These are phyloP conservation scores for Penicillium sp. DNA, from an alignment of 2,329 filamentous ascomycete species.

Conservation along the genomic window DNA sequence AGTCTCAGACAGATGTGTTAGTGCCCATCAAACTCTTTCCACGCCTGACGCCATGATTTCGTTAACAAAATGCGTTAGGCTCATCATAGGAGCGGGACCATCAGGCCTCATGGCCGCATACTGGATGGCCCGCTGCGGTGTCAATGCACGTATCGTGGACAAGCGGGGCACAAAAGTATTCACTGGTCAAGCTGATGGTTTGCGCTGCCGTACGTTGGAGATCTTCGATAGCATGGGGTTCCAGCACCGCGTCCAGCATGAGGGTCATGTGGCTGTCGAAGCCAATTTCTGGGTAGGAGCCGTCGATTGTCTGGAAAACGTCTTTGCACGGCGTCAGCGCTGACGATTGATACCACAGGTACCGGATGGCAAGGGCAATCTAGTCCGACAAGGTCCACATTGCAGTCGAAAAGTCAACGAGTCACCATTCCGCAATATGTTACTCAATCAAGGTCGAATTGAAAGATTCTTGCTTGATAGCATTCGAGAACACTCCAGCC, in stretches of 20 bases:
- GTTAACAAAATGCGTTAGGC: constrained; percentile 2
- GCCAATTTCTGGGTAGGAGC: constrained; percentile 45
- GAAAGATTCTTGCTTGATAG: constrained; percentile 62
- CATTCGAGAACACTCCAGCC: constrained; percentile 50
- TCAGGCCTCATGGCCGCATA: constrained; percentile 46
- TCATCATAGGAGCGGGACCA: constrained; percentile 48
- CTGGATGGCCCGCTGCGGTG: constrained; percentile 46
- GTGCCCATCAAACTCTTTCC: no score
- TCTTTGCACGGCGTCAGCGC: not conserved
- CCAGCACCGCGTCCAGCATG: constrained; percentile 57
- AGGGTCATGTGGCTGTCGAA: constrained; percentile 64
- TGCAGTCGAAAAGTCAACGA: constrained; percentile 53
- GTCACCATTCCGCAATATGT: constrained; percentile 57
- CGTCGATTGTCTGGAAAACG: no score
- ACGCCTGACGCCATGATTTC: no score
- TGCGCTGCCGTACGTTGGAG: constrained; percentile 20
- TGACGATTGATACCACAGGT: constrained; percentile 9
- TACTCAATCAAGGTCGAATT: constrained; percentile 66
- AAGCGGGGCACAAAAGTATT: constrained; percentile 37
- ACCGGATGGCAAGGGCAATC: constrained; percentile 47
- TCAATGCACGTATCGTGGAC: constrained; percentile 46
- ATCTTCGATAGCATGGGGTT: constrained; percentile 68
- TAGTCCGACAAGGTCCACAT: constrained; percentile 58
- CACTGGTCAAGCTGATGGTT: constrained; percentile 23
- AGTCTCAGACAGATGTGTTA: no score